These are phyloP conservation scores for Vitellaria paradoxa DNA, from an alignment of 179 eudicot genomes.

Conservation along the genomic window DNA sequence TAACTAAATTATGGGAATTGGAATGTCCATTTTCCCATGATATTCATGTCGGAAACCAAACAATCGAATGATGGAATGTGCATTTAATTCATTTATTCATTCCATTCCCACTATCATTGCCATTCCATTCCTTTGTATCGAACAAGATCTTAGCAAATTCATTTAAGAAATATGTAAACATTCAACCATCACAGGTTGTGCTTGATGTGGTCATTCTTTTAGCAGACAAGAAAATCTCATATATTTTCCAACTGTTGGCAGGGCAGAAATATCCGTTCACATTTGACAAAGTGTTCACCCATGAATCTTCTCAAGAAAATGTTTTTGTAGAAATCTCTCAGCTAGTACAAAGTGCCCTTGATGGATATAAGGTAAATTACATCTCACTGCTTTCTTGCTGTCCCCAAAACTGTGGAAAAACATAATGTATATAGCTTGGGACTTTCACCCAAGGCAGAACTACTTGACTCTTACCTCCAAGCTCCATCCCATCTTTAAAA, in stretches of 20 bases:
- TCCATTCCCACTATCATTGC: no score
- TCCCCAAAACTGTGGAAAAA: not conserved
- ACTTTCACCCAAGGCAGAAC: no score
- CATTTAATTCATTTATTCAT: no score
- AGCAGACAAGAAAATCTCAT: conserved; percentile 1
- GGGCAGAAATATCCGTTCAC: conserved; percentile 67
- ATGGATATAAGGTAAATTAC: conserved; percentile 70
- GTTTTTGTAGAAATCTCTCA: conserved; percentile 79
- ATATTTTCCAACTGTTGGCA: conserved; percentile 21
- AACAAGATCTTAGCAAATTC: no score
- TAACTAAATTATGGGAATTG: no score
- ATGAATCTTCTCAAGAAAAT: conserved; percentile 60
- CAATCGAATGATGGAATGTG: no score
- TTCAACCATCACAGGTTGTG: not conserved
- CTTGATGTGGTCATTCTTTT: not conserved
- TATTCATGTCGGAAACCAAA: no score
- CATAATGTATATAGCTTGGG: not conserved
- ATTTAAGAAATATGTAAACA: not conserved
- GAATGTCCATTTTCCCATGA: no score
- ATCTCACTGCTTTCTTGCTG: not conserved
- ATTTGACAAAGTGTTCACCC: conserved; percentile 71
- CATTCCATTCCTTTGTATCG: no score
- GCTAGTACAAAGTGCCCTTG: conserved; percentile 83
- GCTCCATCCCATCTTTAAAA: no score
- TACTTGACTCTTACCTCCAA: no score